Percentiles rank a stretch among this genome's conserved stretches.
These are phyloP conservation scores for Amaranthus palmeri DNA, from an alignment of 148 eudicot species.

Conservation along the genomic window DNA sequence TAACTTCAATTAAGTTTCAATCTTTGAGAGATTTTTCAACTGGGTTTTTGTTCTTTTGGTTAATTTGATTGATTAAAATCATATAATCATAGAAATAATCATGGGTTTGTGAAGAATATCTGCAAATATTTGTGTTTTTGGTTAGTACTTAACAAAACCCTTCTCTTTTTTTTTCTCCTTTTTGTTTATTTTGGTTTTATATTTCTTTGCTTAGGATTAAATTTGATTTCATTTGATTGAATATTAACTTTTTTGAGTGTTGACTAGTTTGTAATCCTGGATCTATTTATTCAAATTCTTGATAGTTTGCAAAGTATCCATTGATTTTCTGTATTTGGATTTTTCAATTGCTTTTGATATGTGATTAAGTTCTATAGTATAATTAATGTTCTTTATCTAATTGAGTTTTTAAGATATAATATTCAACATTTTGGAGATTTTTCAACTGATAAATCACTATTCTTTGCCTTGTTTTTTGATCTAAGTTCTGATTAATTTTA, in stretches of 20 bases:
- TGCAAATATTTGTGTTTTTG: constrained; percentile 14
- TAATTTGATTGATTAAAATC: background rate
- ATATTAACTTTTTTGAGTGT: constrained; percentile 7
- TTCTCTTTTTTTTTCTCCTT: background rate
- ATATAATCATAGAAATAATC: background rate
- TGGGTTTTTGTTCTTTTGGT: constrained; percentile 16
- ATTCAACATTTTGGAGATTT: constrained; percentile 1
- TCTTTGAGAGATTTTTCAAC: constrained; percentile 14
- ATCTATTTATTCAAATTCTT: constrained; percentile 14
- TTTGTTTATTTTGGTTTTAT: background rate
- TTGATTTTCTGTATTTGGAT: background rate
- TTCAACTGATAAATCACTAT: background rate
- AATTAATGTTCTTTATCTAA: background rate
- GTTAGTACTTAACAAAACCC: constrained; percentile 1
- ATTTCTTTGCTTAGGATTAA: background rate
- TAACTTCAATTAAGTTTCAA: constrained; percentile 1
- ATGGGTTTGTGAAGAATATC: constrained; percentile 24
- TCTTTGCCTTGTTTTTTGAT: constrained; percentile 14
- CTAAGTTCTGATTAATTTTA: background rate
- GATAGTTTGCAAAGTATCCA: background rate
- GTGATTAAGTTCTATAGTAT: background rate
- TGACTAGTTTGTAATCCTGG: constrained; percentile 25
- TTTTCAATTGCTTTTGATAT: background rate
- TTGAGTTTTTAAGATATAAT: background rate
- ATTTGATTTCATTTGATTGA: constrained; percentile 19